These are phyloP conservation scores for Drechslera avenae DNA, from an alignment of 2,329 filamentous ascomycete genomes.

Conservation along the genomic window DNA sequence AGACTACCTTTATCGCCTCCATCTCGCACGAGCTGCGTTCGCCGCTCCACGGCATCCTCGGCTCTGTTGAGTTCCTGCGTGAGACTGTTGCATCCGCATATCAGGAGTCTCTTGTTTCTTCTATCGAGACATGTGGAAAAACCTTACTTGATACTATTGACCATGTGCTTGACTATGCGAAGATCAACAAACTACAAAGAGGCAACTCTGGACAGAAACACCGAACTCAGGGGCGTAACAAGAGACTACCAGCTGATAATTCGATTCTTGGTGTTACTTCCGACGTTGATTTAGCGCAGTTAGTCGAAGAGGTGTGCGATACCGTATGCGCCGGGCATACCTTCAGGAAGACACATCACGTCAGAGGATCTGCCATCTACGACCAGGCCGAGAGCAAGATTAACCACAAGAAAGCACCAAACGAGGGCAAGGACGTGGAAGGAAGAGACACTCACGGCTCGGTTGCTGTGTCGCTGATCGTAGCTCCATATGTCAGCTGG, in stretches of 20 bases:
- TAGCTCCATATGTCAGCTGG: slow-evolving; percentile 38
- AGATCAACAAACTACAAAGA: slow-evolving; percentile 45
- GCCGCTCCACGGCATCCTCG: slow-evolving; percentile 65
- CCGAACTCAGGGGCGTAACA: slow-evolving; percentile 26
- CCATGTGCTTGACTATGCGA: slow-evolving; percentile 46
- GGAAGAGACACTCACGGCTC: slow-evolving; percentile 26
- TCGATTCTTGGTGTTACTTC: slow-evolving; percentile 39
- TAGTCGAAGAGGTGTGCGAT: slow-evolving; percentile 60
- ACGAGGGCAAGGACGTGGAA: slow-evolving; percentile 9
- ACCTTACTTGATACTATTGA: slow-evolving; percentile 50
- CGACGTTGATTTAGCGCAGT: slow-evolving; percentile 36
- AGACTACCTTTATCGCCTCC: slow-evolving; percentile 50
- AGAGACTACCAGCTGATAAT: slow-evolving; percentile 33
- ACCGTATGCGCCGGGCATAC: slow-evolving; percentile 59
- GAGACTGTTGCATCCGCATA: slow-evolving; percentile 38
- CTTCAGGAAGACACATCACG: slow-evolving; percentile 42
- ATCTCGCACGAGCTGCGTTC: slow-evolving; percentile 58
- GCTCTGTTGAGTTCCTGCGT: slow-evolving; percentile 44
- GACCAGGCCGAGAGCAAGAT: slow-evolving; percentile 27
- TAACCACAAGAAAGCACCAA: slow-evolving; percentile 16
- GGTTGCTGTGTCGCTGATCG: slow-evolving; percentile 38
- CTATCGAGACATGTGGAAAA: slow-evolving; percentile 45
- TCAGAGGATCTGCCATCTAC: slow-evolving; percentile 30
- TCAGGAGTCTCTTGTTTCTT: slow-evolving; percentile 50
- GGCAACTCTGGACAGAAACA: slow-evolving; percentile 23